Conservation (phyloP, 805 yeast species). For the Pichia thaimueangensis region DNA sequence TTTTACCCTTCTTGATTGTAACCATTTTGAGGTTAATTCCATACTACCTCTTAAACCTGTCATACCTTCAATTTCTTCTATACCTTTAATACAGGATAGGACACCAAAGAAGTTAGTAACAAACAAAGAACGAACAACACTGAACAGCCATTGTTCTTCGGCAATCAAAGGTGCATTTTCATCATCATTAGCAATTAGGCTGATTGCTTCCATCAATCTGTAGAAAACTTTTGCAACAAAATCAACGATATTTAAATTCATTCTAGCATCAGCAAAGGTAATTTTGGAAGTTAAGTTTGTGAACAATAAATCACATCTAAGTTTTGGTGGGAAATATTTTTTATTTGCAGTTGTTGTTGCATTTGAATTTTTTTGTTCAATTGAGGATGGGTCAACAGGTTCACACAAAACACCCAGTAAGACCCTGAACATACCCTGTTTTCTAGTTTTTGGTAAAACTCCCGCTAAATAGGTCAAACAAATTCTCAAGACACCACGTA, state of each 20-base stretch:
- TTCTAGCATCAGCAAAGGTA: slow-evolving; percentile 38
- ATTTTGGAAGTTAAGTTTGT: slow-evolving; percentile 38
- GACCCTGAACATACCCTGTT: slow-evolving; percentile 26
- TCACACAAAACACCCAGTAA: slow-evolving; percentile 17
- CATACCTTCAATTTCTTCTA: slow-evolving; percentile 20
- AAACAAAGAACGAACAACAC: slow-evolving; percentile 10
- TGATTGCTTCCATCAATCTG: slow-evolving; percentile 33
- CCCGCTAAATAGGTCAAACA: slow-evolving; percentile 38
- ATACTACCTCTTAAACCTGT: slow-evolving; percentile 15
- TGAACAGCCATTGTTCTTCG: slow-evolving; percentile 25
- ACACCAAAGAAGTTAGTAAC: slow-evolving; percentile 14
- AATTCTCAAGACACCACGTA: slow-evolving; percentile 23
- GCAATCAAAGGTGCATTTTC: slow-evolving; percentile 12
- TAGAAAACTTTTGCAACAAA: slow-evolving; percentile 40
- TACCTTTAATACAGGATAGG: slow-evolving; percentile 18
- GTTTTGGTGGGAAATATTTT: slow-evolving; percentile 15
- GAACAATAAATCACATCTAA: slow-evolving; percentile 23
- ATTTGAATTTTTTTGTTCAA: slow-evolving; percentile 19
- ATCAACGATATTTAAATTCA: slow-evolving; percentile 37
- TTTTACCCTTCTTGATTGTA: slow-evolving; percentile 1
- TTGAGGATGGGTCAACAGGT: slow-evolving; percentile 24
- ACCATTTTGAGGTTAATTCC: slow-evolving; percentile 12
- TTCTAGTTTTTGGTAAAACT: slow-evolving; percentile 31
- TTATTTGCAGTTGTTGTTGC: slow-evolving; percentile 28
- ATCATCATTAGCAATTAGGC: background rate